Conservation (phyloP, 805 yeast species). For the Yarrowia sp. region DNA sequence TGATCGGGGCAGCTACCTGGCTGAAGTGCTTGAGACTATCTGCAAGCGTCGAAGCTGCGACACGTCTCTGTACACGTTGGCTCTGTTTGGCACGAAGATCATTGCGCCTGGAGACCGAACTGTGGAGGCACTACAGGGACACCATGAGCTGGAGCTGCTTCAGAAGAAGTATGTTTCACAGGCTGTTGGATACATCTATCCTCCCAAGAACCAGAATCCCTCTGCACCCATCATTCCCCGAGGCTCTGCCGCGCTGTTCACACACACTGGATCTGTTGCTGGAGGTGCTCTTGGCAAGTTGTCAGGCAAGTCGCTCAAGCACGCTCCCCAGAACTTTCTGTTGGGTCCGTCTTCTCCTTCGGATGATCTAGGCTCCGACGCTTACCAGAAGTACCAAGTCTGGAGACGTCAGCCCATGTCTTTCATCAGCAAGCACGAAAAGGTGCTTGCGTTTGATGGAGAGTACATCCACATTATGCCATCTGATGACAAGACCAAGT, state of each 20-base stretch:
- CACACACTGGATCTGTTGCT: conserved; percentile 19
- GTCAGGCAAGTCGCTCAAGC: conserved; percentile 14
- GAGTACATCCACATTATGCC: conserved; percentile 88
- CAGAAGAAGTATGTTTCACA: conserved; percentile 45
- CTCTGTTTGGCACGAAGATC: conserved; percentile 37
- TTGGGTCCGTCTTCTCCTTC: conserved; percentile 14
- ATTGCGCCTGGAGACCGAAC: conserved; percentile 33
- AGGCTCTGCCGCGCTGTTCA: conserved; percentile 28
- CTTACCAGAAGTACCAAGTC: conserved; percentile 80
- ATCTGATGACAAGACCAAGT: conserved; percentile 71
- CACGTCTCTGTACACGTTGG: conserved; percentile 36
- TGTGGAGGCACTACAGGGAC: conserved; percentile 45
- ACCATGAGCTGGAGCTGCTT: conserved; percentile 44
- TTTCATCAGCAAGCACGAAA: conserved; percentile 73
- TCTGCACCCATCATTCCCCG: conserved; percentile 36
- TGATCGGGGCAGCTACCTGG: conserved; percentile 31
- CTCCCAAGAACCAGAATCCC: conserved; percentile 36
- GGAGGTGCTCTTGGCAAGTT: conserved; percentile 8
- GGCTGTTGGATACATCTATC: conserved; percentile 34
- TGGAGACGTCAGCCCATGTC: conserved; percentile 88
- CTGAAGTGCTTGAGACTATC: conserved; percentile 35
- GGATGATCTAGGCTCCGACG: conserved; percentile 41
- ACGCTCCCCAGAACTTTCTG: neutral
- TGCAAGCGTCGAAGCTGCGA: conserved; percentile 39
- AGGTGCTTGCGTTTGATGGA: conserved; percentile 88